Percentiles rank a stretch among this genome's conserved stretches.
Evolutionary conservation across 2,329 filamentous ascomycete species (phyloP).

Genomic region (Xylariomycetidae sp.): DNA sequence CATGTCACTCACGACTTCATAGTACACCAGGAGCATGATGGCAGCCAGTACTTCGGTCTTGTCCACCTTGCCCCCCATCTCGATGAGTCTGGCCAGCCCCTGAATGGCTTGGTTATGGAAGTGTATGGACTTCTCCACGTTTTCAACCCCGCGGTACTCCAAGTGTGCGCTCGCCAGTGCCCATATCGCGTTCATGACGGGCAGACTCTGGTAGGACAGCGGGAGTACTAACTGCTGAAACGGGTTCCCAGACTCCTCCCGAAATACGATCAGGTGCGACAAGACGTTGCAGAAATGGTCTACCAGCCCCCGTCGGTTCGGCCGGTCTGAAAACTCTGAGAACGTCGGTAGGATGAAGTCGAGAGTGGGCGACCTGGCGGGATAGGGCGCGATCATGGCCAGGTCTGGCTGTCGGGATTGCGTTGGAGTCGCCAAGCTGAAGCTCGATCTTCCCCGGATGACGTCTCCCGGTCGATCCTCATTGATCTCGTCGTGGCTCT

Average conservation of each 20-base stretch:
- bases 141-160: slow-evolving; percentile 56
- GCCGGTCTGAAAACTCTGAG: slow-evolving; percentile 51
- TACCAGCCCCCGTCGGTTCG: slow-evolving; percentile 51
- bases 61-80: slow-evolving; percentile 43
- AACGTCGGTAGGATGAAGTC: slow-evolving; percentile 51
- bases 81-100: slow-evolving; percentile 52
- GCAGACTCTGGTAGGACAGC: slow-evolving; percentile 48
- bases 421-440: slow-evolving; percentile 13
- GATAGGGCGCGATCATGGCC: slow-evolving; percentile 37
- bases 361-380: slow-evolving; percentile 36
- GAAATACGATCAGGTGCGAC: slow-evolving; percentile 61
- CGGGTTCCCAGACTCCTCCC: slow-evolving; percentile 58
- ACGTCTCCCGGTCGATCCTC: slow-evolving; percentile 10
- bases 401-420: slow-evolving; percentile 30
- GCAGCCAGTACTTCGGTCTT: slow-evolving; percentile 56
- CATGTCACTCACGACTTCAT: slow-evolving; percentile 51
- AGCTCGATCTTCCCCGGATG: slow-evolving; percentile 16
- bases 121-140: slow-evolving; percentile 50
- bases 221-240: slow-evolving; percentile 61
- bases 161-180: slow-evolving; percentile 81
- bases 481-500: slow-evolving; percentile 18
- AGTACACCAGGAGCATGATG: slow-evolving; percentile 59
- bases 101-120: slow-evolving; percentile 58
- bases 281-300: slow-evolving; percentile 61
- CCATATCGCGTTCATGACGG: slow-evolving; percentile 78